Base-by-base conservation (phyloP, 169 alveolate genomes). In the Cardiosporidium cionae region DNA sequence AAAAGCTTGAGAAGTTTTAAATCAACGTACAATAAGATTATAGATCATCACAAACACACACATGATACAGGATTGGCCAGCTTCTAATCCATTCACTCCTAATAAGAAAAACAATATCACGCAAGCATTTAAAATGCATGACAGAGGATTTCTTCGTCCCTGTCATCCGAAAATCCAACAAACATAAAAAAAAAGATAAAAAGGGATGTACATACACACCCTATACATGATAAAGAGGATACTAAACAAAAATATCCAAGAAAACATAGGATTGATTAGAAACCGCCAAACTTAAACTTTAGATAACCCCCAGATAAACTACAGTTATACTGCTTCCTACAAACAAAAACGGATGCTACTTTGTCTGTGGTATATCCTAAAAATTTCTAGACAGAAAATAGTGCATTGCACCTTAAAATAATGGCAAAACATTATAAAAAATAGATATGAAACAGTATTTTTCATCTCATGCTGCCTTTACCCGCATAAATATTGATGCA, bases 51-150 rank as follows among this genome's bases (percentile, higher is more conserved):
- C 86, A 34, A 92, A 88, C 35, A 83, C 74, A 4, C 93, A 92
- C 31, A 93, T 91, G 3, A 94, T 86, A 72, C 90, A 66, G 62
- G 96, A 87, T 82, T 94, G 94, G 0, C 97, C 96, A 7, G 89
- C 95, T 85, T 94, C 98, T 29, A 94, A 69, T 2, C 98, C 98
- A 72, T 94, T 94, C 7, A 94, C 88, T 22, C 98, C 98, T 68
- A 44, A 29, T 27, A 2, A 7, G n/a, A 33, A 23, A 7, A 32
- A 28, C 33, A 33, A 44, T 66, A 22, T 4, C 6, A 36, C 25
- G 6, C 68, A 62, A n/a, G 16, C n/a, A 62, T 9, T 7, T 28
- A 62, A n/a, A 62, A 7, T 6, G 25, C 7, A 62, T 9, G 25
- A 62, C 6, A 62, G 9, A 62, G 63, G 6, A 9, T n/a, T 16